phyloP scores from a whole-genome alignment of 495 filamentous ascomycete genomes.

The Pseudotulostoma volvatum region DNA sequence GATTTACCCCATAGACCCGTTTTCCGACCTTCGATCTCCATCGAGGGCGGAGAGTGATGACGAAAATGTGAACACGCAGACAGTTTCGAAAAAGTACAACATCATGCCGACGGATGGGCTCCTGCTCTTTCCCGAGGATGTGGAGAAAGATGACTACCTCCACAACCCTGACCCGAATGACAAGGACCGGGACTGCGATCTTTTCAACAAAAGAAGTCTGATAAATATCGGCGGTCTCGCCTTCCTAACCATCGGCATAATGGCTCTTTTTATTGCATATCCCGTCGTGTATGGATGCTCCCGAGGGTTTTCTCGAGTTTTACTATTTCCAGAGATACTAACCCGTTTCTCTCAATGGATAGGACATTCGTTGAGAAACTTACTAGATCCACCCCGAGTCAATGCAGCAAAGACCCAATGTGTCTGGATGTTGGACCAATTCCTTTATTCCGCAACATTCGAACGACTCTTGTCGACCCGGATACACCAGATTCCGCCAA shows the following conservation, averaged over 20 bases:
- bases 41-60: constrained; percentile 50
- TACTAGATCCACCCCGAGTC: constrained; percentile 11
- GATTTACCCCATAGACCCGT: constrained; percentile 21
- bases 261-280: constrained; percentile 57
- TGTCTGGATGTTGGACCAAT: constrained; percentile 44
- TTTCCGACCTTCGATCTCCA: constrained; percentile 41
- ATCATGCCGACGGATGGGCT: constrained; percentile 57
- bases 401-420: constrained; percentile 26
- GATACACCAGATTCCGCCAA: constrained; percentile 47
- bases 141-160: constrained; percentile 63
- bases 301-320: constrained; percentile 1
- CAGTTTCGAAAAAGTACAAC: constrained; percentile 63
- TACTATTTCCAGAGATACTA: not conserved
- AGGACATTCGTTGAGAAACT: constrained; percentile 41
- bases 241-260: constrained; percentile 43
- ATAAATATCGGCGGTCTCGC: constrained; percentile 50
- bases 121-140: constrained; percentile 56
- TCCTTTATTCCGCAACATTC: constrained; percentile 42
- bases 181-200: constrained; percentile 47
- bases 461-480: constrained; percentile 49
- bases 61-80: constrained; percentile 55
- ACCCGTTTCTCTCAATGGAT: constrained; percentile 1
- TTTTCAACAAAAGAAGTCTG: constrained; percentile 50
- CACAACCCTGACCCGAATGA: constrained; percentile 58
- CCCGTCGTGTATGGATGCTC: constrained; percentile 45